Conservation (phyloP, 2,329 filamentous ascomycete species). For the Salinomyces thailandicus region DNA sequence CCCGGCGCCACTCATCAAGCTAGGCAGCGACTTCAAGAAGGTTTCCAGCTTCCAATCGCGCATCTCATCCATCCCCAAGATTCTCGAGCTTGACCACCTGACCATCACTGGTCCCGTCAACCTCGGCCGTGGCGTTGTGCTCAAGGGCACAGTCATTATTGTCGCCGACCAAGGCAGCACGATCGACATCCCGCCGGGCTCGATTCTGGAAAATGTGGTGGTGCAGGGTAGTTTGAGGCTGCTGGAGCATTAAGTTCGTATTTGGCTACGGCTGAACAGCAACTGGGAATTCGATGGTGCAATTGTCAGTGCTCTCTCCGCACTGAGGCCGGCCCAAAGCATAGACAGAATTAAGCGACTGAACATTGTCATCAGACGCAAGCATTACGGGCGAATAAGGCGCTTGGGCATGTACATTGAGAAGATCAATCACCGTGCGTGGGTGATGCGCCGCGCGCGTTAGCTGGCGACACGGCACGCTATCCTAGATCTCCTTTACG, state of each 20-base stretch:
- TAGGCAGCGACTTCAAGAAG: constrained; percentile 99
- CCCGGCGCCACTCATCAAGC: constrained; percentile 95
- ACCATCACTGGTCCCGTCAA: constrained; percentile 98
- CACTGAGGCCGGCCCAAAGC: too few species aligned
- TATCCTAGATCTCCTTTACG: too few species aligned
- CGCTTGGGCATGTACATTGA: too few species aligned
- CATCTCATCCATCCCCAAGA: constrained; percentile 79
- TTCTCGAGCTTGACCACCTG: constrained; percentile 84
- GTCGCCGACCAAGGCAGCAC: constrained; percentile 96
- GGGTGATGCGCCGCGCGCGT: too few species aligned
- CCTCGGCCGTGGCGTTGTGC: constrained; percentile 84
- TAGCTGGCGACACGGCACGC: too few species aligned
- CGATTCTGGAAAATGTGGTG: constrained; percentile 95
- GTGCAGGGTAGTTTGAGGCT: constrained; percentile 88
- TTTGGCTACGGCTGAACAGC: too few species aligned
- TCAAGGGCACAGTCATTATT: constrained; percentile 98
- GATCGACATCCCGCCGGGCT: constrained; percentile 93
- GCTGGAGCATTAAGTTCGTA: constrained; percentile 53
- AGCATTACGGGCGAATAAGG: too few species aligned
- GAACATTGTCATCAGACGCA: too few species aligned
- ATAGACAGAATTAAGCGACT: too few species aligned
- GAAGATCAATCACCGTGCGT: too few species aligned
- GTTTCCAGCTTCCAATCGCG: constrained; percentile 91
- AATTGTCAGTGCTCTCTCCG: too few species aligned
- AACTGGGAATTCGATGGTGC: too few species aligned